Percentiles rank a stretch among this genome's conserved stretches.
phyloP scores from a whole-genome alignment of 164 flowering plant genomes.

The Magnolia officinalis region DNA sequence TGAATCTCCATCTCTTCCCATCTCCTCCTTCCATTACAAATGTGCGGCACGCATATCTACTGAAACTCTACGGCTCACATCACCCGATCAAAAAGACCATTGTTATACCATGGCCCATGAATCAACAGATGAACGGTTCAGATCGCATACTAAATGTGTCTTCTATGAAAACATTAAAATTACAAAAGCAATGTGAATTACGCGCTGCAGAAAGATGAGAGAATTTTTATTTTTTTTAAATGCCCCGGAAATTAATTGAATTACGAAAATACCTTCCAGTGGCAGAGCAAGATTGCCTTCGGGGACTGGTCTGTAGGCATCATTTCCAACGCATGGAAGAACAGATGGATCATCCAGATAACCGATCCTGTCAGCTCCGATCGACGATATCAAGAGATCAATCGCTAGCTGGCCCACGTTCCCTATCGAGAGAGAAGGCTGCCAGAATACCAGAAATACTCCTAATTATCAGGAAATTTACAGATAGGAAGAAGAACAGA shows the following conservation, averaged over 20 bases:
- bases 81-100: no score
- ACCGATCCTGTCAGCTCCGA: conserved; percentile 59
- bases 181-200: no score
- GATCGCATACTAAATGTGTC: no score
- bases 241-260: neutral
- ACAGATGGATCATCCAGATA: conserved; percentile 70
- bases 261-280: conserved; percentile 51
- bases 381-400: conserved; percentile 65
- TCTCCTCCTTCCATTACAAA: no score
- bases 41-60: no score
- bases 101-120: no score
- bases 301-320: conserved; percentile 68
- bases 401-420: conserved; percentile 87
- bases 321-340: conserved; percentile 84
- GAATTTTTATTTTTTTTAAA: no score
- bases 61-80: no score
- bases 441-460: conserved; percentile 1
- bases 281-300: conserved; percentile 57
- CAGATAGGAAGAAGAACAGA: neutral
- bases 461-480: neutral
- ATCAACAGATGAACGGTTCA: no score
- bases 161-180: no score
- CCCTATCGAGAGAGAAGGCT: conserved; percentile 94
- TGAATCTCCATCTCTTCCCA: no score
- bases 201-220: no score